Evolutionary conservation across 768 basidiomycete species (phyloP).

Genomic region (Lanmaoa pseudosensibilis): DNA sequence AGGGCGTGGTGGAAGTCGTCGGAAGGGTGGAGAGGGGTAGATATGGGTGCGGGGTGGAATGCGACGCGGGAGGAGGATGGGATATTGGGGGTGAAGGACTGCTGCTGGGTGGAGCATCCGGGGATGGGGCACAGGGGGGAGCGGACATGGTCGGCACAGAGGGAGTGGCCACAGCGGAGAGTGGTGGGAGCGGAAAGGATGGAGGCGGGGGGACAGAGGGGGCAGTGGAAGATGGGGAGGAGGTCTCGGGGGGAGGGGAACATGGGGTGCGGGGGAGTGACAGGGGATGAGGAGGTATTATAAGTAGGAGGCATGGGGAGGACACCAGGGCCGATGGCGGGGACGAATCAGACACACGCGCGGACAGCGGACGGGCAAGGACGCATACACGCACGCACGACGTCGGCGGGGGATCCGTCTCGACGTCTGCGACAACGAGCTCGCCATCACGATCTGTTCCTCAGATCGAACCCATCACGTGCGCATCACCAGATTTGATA

Average conservation of each 20-base stretch:
- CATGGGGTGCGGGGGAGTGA: conserved; percentile 10
- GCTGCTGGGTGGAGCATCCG: conserved; percentile 31
- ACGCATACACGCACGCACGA: conserved; percentile 15
- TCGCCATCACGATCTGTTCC: conserved; percentile 31
- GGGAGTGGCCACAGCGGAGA: conserved; percentile 80
- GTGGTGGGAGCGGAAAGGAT: conserved; percentile 48
- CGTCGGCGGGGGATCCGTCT: conserved; percentile 31
- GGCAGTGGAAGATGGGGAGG: conserved; percentile 50
- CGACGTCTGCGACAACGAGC: conserved; percentile 21
- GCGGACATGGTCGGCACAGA: conserved; percentile 62
- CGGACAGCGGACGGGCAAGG: conserved; percentile 12
- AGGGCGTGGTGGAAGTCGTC: conserved; percentile 9
- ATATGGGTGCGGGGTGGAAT: conserved; percentile 38
- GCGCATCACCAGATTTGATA: conserved; percentile 10
- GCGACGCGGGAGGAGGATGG: conserved; percentile 39
- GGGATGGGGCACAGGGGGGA: conserved; percentile 36
- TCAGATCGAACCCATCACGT: conserved; percentile 32
- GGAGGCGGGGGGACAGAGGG: conserved; percentile 44
- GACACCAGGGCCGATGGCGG: conserved; percentile 10
- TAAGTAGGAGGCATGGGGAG: conserved; percentile 2
- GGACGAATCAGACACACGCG: conserved; percentile 23
- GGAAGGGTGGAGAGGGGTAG: neutral
- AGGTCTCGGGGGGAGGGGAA: conserved; percentile 28
- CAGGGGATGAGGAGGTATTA: conserved; percentile 1
- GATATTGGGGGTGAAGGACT: conserved; percentile 36